These are phyloP conservation scores for Corrigiola litoralis DNA, from an alignment of 179 eudicot genomes.

Conservation along the genomic window DNA sequence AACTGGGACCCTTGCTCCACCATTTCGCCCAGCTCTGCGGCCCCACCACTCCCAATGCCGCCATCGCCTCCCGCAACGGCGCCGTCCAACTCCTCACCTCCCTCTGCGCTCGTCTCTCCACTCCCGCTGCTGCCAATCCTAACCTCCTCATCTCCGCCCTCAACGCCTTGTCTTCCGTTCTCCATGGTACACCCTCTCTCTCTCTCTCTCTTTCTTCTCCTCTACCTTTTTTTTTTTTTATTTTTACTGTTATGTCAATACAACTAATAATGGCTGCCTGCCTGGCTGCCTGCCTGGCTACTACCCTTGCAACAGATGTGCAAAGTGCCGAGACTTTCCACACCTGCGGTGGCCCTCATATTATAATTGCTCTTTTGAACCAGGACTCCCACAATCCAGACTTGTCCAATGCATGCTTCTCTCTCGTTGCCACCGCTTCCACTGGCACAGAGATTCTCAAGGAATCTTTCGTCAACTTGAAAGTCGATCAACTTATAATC, in stretches of 20 bases:
- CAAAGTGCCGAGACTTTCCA: slow-evolving; percentile 62
- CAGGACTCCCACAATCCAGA: slow-evolving; percentile 31
- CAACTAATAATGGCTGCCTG: too few species aligned
- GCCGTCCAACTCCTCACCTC: slow-evolving; percentile 58
- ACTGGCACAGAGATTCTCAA: slow-evolving; percentile 85
- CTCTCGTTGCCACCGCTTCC: slow-evolving; percentile 81
- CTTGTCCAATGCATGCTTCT: slow-evolving; percentile 54
- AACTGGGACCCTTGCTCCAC: slow-evolving; percentile 30
- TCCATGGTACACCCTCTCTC: slow-evolving; percentile 58
- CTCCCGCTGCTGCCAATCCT: slow-evolving; percentile 20
- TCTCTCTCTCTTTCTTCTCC: not conserved
- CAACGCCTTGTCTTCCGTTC: slow-evolving; percentile 43
- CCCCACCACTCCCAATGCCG: slow-evolving; percentile 37
- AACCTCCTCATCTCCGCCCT: slow-evolving; percentile 38
- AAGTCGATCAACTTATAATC: slow-evolving; percentile 63
- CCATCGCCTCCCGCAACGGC: slow-evolving; percentile 63
- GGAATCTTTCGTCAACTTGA: slow-evolving; percentile 76
- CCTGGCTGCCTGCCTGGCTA: not conserved
- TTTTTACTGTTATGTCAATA: too few species aligned
- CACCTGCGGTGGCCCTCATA: slow-evolving; percentile 61
- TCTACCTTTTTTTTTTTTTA: not conserved
- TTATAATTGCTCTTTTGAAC: slow-evolving; percentile 34
- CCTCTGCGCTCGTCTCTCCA: slow-evolving; percentile 33
- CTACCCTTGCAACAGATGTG: slow-evolving; percentile 44
- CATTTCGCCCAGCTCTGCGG: slow-evolving; percentile 33